phyloP scores from a whole-genome alignment of 1,284 basidiomycete genomes.

The Tilletia indica region DNA sequence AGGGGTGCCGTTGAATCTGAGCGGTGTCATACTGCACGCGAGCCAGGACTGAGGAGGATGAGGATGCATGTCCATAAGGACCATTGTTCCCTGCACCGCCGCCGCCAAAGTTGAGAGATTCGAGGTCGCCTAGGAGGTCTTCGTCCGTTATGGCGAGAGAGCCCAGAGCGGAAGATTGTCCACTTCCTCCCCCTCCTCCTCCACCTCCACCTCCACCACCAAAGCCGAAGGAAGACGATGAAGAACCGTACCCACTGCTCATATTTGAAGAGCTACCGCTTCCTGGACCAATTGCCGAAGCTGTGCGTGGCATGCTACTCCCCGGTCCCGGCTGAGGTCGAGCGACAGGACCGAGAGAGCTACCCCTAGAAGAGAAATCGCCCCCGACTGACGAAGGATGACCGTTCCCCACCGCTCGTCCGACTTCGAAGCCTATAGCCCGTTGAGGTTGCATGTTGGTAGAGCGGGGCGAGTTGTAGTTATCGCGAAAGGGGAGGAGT shows the following conservation, averaged over 20 bases:
- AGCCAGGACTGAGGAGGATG: constrained; percentile 8
- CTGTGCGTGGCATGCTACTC: too few species aligned
- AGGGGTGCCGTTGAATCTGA: constrained; percentile 9
- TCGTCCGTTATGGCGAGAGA: constrained; percentile 40
- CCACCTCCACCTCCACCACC: background rate
- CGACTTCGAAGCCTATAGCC: constrained; percentile 8
- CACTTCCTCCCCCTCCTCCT: constrained; percentile 4
- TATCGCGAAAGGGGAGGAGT: background rate
- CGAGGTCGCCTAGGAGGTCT: constrained; percentile 36
- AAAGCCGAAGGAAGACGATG: constrained; percentile 7
- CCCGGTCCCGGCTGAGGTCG: background rate
- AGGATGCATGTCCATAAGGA: background rate
- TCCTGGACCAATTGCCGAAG: too few species aligned
- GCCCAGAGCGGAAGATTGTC: constrained; percentile 20
- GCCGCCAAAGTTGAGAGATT: constrained; percentile 26
- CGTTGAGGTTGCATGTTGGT: background rate
- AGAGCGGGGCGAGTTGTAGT: background rate
- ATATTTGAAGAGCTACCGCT: too few species aligned
- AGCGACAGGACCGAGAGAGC: constrained; percentile 3
- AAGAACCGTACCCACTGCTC: background rate
- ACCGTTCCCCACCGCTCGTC: background rate
- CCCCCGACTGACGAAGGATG: background rate
- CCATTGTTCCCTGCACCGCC: constrained; percentile 10
- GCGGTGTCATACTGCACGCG: constrained; percentile 16
- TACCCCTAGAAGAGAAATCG: background rate